These are phyloP conservation scores for Lactifluus piperatus DNA, from an alignment of 768 basidiomycete species.

Conservation along the genomic window DNA sequence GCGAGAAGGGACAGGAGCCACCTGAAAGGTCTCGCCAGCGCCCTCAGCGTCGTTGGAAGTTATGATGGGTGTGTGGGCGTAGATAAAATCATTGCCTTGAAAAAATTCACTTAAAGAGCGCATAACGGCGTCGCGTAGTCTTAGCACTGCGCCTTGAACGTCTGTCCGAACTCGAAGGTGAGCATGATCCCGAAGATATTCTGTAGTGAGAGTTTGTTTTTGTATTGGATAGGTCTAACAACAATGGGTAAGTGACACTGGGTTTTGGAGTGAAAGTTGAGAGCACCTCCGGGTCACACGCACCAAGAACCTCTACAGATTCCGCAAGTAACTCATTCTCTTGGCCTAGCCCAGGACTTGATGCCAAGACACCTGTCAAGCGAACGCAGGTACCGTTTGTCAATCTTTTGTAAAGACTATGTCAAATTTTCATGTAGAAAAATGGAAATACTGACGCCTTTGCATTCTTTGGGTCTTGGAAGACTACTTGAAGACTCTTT, in stretches of 20 bases:
- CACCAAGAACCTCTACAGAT: slow-evolving; percentile 42
- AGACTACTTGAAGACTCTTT: slow-evolving; percentile 71
- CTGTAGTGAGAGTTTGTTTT: slow-evolving; percentile 70
- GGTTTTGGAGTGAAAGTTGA: neutral
- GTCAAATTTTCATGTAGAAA: neutral
- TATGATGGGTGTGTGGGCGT: slow-evolving; percentile 78
- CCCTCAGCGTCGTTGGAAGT: slow-evolving; percentile 95
- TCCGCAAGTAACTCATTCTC: slow-evolving; percentile 43
- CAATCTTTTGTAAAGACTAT: slow-evolving; percentile 28
- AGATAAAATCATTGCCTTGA: slow-evolving; percentile 70
- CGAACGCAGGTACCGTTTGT: slow-evolving; percentile 49
- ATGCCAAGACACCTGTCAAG: slow-evolving; percentile 37
- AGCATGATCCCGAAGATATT: slow-evolving; percentile 76
- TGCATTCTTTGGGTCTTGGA: slow-evolving; percentile 36
- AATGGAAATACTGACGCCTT: slow-evolving; percentile 25
- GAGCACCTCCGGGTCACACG: slow-evolving; percentile 48
- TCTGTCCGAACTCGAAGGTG: slow-evolving; percentile 84
- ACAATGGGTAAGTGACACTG: slow-evolving; percentile 13
- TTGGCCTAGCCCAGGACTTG: slow-evolving; percentile 44
- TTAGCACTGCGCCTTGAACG: slow-evolving; percentile 61
- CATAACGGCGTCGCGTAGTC: slow-evolving; percentile 53
- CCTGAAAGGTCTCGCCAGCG: slow-evolving; percentile 83
- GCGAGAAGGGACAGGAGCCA: slow-evolving; percentile 35
- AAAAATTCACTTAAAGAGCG: slow-evolving; percentile 59
- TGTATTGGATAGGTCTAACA: slow-evolving; percentile 81